Evolutionary conservation across 495 filamentous ascomycete genomes (phyloP).

Genomic region (Rhypophila decipiens): DNA sequence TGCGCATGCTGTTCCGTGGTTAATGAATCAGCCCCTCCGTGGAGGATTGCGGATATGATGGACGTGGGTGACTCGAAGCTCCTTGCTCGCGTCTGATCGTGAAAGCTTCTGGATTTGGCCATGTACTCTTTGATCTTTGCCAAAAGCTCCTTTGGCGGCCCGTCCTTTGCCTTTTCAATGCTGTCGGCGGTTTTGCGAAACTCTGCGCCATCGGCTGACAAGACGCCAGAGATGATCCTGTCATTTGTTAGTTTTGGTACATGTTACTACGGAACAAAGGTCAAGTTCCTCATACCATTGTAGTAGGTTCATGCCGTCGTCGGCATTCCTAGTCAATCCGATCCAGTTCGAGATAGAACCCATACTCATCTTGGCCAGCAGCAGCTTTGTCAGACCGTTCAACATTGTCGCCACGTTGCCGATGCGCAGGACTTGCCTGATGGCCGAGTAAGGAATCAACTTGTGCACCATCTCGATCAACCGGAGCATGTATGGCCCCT

Average conservation of each 20-base stretch:
- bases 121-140: constrained; percentile 41
- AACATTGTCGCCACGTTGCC: constrained; percentile 67
- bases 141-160: constrained; percentile 42
- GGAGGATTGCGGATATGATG: constrained; percentile 47
- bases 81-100: neutral
- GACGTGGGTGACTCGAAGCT: constrained; percentile 22
- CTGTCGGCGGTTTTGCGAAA: constrained; percentile 47
- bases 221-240: constrained; percentile 57
- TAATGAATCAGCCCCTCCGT: constrained; percentile 25
- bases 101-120: constrained; percentile 31
- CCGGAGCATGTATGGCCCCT: constrained; percentile 56
- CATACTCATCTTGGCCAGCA: constrained; percentile 59
- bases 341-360: constrained; percentile 60
- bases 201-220: constrained; percentile 55
- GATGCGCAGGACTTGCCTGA: constrained; percentile 56
- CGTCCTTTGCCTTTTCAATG: constrained; percentile 45
- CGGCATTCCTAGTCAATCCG: constrained; percentile 49
- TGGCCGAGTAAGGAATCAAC: constrained; percentile 53
- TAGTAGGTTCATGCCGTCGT: constrained; percentile 64
- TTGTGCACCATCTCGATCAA: constrained; percentile 51
- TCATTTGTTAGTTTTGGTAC: constrained; percentile 4
- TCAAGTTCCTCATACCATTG: constrained; percentile 42
- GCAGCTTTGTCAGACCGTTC: constrained; percentile 53
- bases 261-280: neutral
- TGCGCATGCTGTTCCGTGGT: constrained; percentile 45